These are phyloP conservation scores for Apiospora pterosperma DNA, from an alignment of 2,329 filamentous ascomycete genomes.

Conservation along the genomic window DNA sequence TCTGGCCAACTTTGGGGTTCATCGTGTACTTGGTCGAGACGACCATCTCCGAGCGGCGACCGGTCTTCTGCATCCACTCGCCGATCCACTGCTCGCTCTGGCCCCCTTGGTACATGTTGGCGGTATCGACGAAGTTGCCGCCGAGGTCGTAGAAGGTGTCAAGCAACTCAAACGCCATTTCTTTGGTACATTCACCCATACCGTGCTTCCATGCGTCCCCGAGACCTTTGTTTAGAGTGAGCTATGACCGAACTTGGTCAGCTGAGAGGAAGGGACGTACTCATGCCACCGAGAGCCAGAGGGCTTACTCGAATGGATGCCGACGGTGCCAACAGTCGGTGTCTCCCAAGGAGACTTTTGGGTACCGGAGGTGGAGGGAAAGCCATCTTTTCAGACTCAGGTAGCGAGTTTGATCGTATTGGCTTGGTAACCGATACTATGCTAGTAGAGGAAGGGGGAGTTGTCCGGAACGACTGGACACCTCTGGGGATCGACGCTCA, in stretches of 20 bases:
- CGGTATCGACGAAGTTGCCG: conserved; percentile 67
- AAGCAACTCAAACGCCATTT: conserved; percentile 50
- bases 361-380: not conserved
- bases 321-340: conserved; percentile 45
- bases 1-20: conserved; percentile 32
- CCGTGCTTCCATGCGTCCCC: conserved; percentile 56
- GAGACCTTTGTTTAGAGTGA: conserved; percentile 19
- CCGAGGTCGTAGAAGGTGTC: conserved; percentile 54
- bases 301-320: conserved; percentile 51
- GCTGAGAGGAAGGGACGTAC: not conserved
- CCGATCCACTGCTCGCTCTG: conserved; percentile 56
- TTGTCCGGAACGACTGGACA: not conserved
- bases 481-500: not conserved
- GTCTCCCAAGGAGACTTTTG: conserved; percentile 3
- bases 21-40: conserved; percentile 55
- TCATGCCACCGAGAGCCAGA: conserved; percentile 52
- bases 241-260: not conserved
- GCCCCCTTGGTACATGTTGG: conserved; percentile 55
- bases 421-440: not conserved
- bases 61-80: conserved; percentile 48
- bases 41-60: conserved; percentile 50
- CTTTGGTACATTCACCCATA: conserved; percentile 46
- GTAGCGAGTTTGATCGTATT: not conserved
- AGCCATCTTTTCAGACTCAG: not conserved
- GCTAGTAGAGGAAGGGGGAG: not conserved